Conservation (phyloP, 2,329 filamentous ascomycete species). For the Ambrosiella cleistominuta region DNA sequence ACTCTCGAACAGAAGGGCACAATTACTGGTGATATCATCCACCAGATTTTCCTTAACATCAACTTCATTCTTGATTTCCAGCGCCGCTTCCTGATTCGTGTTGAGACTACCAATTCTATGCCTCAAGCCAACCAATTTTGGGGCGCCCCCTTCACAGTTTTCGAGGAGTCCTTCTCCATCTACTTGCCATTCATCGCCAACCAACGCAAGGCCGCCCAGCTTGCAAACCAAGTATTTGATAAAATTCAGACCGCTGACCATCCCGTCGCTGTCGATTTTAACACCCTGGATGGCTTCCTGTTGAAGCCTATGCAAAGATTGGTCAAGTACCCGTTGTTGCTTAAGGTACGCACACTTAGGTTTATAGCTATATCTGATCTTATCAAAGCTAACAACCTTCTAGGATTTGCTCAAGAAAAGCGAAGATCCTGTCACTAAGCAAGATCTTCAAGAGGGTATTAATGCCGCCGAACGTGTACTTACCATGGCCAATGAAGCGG, state of each 20-base stretch:
- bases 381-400: constrained; percentile 14
- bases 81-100: constrained; percentile 80
- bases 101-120: constrained; percentile 86
- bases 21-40: constrained; percentile 74
- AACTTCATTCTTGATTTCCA: constrained; percentile 92
- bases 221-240: constrained; percentile 72
- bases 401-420: constrained; percentile 78
- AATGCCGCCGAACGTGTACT: constrained; percentile 68
- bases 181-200: constrained; percentile 98
- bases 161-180: constrained; percentile 75
- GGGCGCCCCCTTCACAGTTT: constrained; percentile 77
- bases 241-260: constrained; percentile 63
- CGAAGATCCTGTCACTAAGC: constrained; percentile 51
- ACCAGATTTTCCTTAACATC: constrained; percentile 92
- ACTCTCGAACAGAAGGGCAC: constrained; percentile 73
- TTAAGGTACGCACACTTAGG: constrained; percentile 42
- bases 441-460: constrained; percentile 60
- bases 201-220: constrained; percentile 72
- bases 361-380: neutral
- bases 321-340: constrained; percentile 80
- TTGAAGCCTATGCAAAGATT: constrained; percentile 93
- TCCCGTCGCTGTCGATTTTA: constrained; percentile 69
- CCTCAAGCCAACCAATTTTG: constrained; percentile 65
- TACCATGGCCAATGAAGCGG: constrained; percentile 72
- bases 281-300: constrained; percentile 78